Evolutionary conservation across 2,329 filamentous ascomycete species (phyloP).

Genomic region (Aspergillus felis): DNA sequence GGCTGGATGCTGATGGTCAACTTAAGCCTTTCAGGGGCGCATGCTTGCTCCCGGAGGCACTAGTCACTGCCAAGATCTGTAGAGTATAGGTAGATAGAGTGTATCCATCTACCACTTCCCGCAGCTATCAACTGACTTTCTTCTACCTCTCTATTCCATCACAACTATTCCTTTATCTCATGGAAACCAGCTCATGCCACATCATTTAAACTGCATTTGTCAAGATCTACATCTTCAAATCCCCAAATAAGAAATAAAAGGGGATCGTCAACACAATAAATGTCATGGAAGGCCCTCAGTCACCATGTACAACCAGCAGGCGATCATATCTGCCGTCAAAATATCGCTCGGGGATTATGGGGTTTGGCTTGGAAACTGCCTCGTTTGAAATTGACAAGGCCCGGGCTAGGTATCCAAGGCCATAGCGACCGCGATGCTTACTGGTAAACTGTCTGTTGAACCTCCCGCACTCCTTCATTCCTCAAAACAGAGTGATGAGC

Average conservation of each 20-base stretch:
- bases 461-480: neutral
- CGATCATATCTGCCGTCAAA: neutral
- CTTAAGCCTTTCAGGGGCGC: neutral
- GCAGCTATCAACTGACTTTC: too few relatives aligned
- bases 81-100: too few relatives aligned
- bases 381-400: neutral
- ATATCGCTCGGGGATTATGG: neutral
- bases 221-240: neutral
- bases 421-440: neutral
- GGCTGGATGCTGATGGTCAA: neutral
- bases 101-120: too few relatives aligned
- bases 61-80: too few relatives aligned
- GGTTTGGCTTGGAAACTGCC: neutral
- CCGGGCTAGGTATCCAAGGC: neutral
- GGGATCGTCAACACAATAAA: neutral
- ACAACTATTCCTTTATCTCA: neutral
- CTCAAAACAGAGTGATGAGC: neutral
- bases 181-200: neutral
- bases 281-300: neutral
- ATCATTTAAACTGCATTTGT: neutral
- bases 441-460: neutral
- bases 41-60: neutral
- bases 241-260: too few relatives aligned
- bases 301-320: neutral
- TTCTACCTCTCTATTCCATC: neutral